Conservation (phyloP, 73 alveolate genomes). For the Stentor roeselii region DNA sequence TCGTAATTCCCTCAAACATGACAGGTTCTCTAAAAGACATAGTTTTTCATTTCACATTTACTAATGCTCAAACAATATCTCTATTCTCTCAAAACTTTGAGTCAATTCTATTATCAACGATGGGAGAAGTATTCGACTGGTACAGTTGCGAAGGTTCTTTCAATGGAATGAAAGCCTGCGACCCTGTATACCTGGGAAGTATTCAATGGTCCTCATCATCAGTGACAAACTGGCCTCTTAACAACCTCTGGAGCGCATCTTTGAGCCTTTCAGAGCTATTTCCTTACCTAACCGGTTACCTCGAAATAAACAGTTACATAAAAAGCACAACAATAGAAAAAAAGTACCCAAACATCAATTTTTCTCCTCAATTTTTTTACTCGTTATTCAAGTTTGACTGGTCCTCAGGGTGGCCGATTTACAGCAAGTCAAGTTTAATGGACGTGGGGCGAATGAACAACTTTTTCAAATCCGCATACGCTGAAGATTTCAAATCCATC, state of each 20-base stretch:
- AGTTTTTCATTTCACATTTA: neutral
- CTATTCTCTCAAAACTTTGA: neutral
- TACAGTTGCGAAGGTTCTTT: neutral
- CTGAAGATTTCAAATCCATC: conserved; percentile 20
- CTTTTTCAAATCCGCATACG: neutral
- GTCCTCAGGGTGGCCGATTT: conserved; percentile 14
- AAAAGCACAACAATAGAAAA: neutral
- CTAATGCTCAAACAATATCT: neutral
- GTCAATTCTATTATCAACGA: too few species aligned
- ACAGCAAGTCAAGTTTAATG: neutral
- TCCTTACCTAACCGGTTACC: neutral
- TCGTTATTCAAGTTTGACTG: conserved; percentile 11
- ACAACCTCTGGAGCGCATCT: neutral
- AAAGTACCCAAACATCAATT: conserved; percentile 2
- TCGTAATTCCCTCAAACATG: neutral
- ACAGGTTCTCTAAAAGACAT: neutral
- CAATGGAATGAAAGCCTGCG: neutral
- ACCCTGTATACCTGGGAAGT: conserved; percentile 29
- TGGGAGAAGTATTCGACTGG: neutral
- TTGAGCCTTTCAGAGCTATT: neutral
- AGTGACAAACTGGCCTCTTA: conserved; percentile 10
- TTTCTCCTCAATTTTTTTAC: neutral
- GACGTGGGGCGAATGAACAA: conserved; percentile 14
- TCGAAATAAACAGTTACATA: conserved; percentile 13
- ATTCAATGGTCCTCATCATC: neutral